These are phyloP conservation scores for Solanum acaule DNA, from an alignment of 257 asterid genomes.

Conservation along the genomic window DNA sequence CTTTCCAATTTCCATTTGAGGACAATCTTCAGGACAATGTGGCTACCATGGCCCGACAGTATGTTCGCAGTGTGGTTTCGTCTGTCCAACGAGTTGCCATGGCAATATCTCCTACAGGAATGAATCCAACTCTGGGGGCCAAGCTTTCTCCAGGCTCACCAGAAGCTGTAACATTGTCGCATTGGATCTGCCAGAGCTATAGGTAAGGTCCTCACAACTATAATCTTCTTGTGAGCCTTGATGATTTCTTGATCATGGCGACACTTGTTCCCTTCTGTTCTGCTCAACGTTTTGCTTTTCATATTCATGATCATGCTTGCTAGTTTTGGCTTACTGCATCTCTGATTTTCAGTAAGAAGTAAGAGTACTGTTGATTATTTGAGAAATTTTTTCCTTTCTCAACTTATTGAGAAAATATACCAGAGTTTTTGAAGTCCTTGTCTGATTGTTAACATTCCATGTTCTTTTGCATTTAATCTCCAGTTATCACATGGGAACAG, in stretches of 20 bases:
- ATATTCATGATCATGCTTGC: background rate
- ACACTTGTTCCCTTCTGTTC: background rate
- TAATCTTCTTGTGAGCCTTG: background rate
- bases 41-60: constrained; percentile 86
- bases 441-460: background rate
- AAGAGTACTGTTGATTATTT: background rate
- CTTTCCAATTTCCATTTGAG: constrained; percentile 95
- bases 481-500: constrained; percentile 75
- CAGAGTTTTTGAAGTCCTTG: background rate
- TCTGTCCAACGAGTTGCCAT: constrained; percentile 93
- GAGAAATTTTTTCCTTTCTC: background rate
- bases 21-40: constrained; percentile 71
- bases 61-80: constrained; percentile 85
- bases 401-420: background rate
- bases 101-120: constrained; percentile 81
- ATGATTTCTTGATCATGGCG: background rate
- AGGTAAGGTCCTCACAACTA: constrained; percentile 22
- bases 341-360: background rate
- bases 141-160: constrained; percentile 76
- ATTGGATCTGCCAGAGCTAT: constrained; percentile 95
- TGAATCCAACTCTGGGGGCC: constrained; percentile 39
- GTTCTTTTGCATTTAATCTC: background rate
- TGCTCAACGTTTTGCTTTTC: background rate
- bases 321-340: background rate
- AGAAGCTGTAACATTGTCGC: constrained; percentile 84